These are phyloP conservation scores for Lotus japonicus DNA, from an alignment of 306 rosid species.

Conservation along the genomic window DNA sequence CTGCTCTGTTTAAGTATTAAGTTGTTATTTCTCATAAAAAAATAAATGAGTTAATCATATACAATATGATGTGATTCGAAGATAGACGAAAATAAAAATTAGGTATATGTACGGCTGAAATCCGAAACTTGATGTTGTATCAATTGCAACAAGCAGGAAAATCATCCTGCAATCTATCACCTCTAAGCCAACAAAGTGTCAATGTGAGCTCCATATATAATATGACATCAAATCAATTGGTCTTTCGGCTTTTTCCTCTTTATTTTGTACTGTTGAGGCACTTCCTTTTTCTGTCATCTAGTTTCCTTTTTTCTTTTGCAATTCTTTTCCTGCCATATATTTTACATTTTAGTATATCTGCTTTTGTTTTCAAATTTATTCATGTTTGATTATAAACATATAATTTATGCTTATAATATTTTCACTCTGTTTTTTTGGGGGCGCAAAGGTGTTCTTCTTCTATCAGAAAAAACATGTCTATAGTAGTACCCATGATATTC, in stretches of 20 bases:
- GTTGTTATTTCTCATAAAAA: too few species aligned
- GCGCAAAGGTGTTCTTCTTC: too few species aligned
- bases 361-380: background rate
- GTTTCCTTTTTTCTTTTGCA: background rate
- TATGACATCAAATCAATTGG: constrained; percentile 14
- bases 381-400: background rate
- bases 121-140: too few species aligned
- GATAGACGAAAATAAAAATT: too few species aligned
- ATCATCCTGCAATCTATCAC: background rate
- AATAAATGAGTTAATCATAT: too few species aligned
- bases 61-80: too few species aligned
- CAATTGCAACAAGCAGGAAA: background rate
- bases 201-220: background rate
- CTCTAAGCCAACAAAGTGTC: background rate
- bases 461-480: too few species aligned
- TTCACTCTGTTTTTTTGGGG: too few species aligned
- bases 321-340: background rate
- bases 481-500: too few species aligned
- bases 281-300: background rate
- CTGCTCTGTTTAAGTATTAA: too few species aligned
- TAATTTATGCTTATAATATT: background rate
- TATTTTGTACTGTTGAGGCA: background rate
- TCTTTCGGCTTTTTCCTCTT: background rate
- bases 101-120: too few species aligned
- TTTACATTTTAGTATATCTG: background rate